Conservation (phyloP, 257 asterid species). For the Solanum sejunctum region DNA sequence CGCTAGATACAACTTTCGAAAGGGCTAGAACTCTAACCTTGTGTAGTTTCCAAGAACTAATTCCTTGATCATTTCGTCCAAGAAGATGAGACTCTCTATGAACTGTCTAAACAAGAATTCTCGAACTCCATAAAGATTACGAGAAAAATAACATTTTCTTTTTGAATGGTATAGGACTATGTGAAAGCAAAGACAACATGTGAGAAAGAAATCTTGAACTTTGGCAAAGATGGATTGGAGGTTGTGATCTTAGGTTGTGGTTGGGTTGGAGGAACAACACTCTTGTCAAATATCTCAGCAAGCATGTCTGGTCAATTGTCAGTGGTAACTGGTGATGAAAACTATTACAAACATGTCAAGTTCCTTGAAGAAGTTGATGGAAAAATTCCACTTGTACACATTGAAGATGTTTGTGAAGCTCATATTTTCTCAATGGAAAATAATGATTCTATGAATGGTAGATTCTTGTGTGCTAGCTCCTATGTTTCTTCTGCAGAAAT, state of each 20-base stretch:
- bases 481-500: conserved; percentile 7
- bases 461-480: conserved; percentile 14
- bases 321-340: neutral
- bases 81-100: neutral
- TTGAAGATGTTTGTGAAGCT: conserved; percentile 24
- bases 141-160: neutral
- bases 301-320: neutral
- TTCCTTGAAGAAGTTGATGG: conserved; percentile 18
- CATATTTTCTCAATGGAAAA: conserved; percentile 18
- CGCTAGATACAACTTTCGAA: too few species aligned
- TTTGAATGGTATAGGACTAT: conserved; percentile 6
- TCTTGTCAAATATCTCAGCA: neutral
- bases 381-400: conserved; percentile 12
- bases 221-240: neutral
- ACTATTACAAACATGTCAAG: neutral
- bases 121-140: neutral
- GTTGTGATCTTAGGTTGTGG: conserved; percentile 9
- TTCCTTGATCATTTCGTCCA: neutral
- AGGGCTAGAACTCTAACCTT: neutral
- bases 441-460: neutral
- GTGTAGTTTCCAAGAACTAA: neutral
- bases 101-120: neutral
- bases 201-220: conserved; percentile 7
- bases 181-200: conserved; percentile 3
- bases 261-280: conserved; percentile 3